Base-by-base conservation (phyloP, 768 basidiomycete genomes). In the Boletus subcaerulescens region DNA sequence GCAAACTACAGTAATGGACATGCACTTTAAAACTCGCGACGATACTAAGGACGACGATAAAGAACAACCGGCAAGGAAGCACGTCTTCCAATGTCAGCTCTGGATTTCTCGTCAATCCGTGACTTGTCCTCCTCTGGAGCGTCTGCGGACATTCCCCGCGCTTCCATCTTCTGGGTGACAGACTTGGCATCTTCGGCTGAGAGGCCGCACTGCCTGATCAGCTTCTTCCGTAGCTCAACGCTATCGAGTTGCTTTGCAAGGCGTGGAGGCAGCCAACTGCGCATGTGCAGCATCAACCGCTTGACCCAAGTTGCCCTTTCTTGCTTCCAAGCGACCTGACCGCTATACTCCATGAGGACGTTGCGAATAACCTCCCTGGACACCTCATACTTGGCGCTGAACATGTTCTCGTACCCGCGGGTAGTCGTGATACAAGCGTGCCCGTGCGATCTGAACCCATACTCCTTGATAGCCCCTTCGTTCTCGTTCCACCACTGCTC, bases 401-500 rank as follows among this genome's bases (percentile, higher is more conserved):
- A 68, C 38, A 57, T 54, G 46, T 41, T 18, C 35, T 3, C 55
- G 53, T 56, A 62, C 8, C 62, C 67, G 17, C 61, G 64, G 3
- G 66, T 64, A 8, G 74, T 66, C 8, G 75, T 77, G 56, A 77
- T 63, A 50, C 78, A 79, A 5, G 73, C 75, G 32, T 75, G 70
- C 3, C 70, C 75, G n/a, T 62, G 52, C 14, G 70, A 76, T 10
- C 53, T 35, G 53, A 79, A 74, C 11, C 63, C 65, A 32, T 73
- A 65, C 8, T 57, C 49, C 33, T 56, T 64, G 58, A 79, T 74
- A 2, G 44, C 48, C 24, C 52, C 47, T 36, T 73, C 61, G 55
- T 78, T 78, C 38, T 63, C 53, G 38, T 12, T 49, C 76, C 76
- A 78, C 77, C 77, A 79, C 24, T 65, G 56, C 14, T 71, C 69